Conservation (phyloP, 2,329 filamentous ascomycete genomes). For the Thelonectria rubi region DNA sequence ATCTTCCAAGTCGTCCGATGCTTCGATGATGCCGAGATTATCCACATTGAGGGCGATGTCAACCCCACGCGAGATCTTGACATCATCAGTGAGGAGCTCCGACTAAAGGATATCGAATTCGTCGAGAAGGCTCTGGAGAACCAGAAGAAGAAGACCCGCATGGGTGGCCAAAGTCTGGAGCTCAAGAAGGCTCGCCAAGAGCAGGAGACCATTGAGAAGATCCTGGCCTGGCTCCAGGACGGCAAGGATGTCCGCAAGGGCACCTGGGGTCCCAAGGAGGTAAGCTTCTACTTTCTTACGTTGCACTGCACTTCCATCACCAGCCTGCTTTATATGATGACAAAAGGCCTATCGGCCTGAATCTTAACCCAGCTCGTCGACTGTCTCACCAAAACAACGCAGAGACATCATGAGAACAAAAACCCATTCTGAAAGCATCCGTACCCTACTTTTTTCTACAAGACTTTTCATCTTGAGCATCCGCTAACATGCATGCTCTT, state of each 20-base stretch:
- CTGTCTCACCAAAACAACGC: conserved; percentile 77
- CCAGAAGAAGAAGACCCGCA: conserved; percentile 91
- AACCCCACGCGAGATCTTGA: conserved; percentile 92
- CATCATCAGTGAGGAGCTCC: conserved; percentile 96
- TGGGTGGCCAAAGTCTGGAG: conserved; percentile 94
- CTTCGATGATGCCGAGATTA: conserved; percentile 99
- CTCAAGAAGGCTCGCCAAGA: conserved; percentile 98
- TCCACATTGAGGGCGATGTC: conserved; percentile 98
- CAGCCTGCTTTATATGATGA: conserved; percentile 78
- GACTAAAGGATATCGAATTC: conserved; percentile 99
- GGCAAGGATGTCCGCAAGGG: conserved; percentile 95
- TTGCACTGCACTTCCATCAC: conserved; percentile 24
- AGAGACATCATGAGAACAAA: conserved; percentile 85
- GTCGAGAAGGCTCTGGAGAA: conserved; percentile 93
- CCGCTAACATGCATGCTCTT: conserved; percentile 37
- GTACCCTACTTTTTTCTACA: conserved; percentile 20
- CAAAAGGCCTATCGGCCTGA: conserved; percentile 92
- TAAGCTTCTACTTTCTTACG: conserved; percentile 60
- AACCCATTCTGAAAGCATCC: conserved; percentile 70
- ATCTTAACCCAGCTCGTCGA: conserved; percentile 99
- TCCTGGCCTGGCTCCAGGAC: conserved; percentile 81
- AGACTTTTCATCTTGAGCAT: conserved; percentile 14
- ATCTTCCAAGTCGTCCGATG: conserved; percentile 97
- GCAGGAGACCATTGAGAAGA: conserved; percentile 90
- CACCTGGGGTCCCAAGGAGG: conserved; percentile 92